Evolutionary conservation across 768 basidiomycete genomes (phyloP).

Genomic region (Cubamyces sp.): DNA sequence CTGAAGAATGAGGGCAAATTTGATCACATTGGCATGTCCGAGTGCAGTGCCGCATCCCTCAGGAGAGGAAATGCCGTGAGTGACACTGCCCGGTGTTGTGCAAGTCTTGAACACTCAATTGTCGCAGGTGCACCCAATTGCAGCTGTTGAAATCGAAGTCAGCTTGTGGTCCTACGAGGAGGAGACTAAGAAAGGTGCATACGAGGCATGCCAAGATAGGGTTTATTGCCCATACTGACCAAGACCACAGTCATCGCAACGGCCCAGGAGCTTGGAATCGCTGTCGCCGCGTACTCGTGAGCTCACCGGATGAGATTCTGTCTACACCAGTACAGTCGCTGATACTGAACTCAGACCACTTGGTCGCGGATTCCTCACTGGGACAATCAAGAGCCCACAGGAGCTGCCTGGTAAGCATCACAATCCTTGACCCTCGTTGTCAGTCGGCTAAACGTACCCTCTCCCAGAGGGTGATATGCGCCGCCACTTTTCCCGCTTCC

Average conservation of each 20-base stretch:
- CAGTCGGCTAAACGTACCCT: neutral
- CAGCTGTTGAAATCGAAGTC: slow-evolving; percentile 68
- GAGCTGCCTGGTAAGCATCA: slow-evolving; percentile 37
- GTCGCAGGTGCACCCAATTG: slow-evolving; percentile 54
- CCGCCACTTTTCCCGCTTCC: slow-evolving; percentile 26
- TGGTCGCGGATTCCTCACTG: slow-evolving; percentile 57
- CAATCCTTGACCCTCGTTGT: neutral
- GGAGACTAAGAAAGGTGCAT: slow-evolving; percentile 48
- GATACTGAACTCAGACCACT: slow-evolving; percentile 45
- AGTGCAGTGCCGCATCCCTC: slow-evolving; percentile 54
- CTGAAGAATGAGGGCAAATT: slow-evolving; percentile 60
- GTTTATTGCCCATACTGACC: neutral
- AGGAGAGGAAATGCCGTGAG: slow-evolving; percentile 42
- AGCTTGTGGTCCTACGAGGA: slow-evolving; percentile 63
- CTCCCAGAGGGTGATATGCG: slow-evolving; percentile 24
- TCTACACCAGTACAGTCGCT: neutral
- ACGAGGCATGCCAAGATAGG: neutral
- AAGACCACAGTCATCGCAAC: slow-evolving; percentile 49
- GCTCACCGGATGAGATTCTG: slow-evolving; percentile 14
- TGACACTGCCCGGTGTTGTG: neutral
- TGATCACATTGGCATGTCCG: slow-evolving; percentile 62
- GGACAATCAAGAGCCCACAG: slow-evolving; percentile 45
- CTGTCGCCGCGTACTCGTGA: slow-evolving; percentile 64
- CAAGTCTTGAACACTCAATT: neutral
- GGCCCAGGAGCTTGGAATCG: slow-evolving; percentile 56